Percentiles rank a stretch among this genome's conserved stretches.
Evolutionary conservation across 495 filamentous ascomycete species (phyloP).

Genomic region (Hypoxylon lenormandii): DNA sequence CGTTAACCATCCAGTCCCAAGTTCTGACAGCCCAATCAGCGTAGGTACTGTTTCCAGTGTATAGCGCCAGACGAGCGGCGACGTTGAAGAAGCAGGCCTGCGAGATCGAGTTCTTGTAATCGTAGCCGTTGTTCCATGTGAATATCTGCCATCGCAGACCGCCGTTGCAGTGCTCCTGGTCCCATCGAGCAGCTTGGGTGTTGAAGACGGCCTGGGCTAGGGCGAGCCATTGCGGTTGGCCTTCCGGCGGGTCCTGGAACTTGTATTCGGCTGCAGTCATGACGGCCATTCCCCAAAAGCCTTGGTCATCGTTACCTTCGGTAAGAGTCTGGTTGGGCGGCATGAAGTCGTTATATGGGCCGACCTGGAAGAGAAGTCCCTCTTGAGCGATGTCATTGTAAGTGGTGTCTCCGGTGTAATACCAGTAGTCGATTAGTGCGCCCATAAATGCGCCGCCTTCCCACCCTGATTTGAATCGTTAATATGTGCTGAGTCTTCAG

Average conservation of each 20-base stretch:
- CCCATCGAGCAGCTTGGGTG: constrained; percentile 74
- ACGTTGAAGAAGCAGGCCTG: constrained; percentile 78
- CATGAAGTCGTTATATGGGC: constrained; percentile 69
- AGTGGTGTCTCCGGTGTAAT: constrained; percentile 70
- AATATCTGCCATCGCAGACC: constrained; percentile 87
- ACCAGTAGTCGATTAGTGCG: constrained; percentile 77
- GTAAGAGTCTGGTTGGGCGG: constrained; percentile 71
- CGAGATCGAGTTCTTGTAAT: constrained; percentile 79
- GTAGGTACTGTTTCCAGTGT: constrained; percentile 77
- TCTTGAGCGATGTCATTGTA: constrained; percentile 68
- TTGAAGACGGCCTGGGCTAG: constrained; percentile 87
- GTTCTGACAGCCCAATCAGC: constrained; percentile 74
- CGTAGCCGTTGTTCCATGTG: constrained; percentile 78
- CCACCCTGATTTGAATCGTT: constrained; percentile 76
- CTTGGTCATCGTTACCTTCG: constrained; percentile 77
- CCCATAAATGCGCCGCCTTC: constrained; percentile 79
- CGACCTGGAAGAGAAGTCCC: constrained; percentile 71
- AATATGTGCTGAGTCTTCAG: constrained; percentile 32
- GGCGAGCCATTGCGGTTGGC: constrained; percentile 77
- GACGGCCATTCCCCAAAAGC: constrained; percentile 75
- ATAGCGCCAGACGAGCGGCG: constrained; percentile 75
- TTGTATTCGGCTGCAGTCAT: constrained; percentile 75
- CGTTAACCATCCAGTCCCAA: constrained; percentile 72
- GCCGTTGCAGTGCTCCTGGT: constrained; percentile 73
- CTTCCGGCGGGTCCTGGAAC: constrained; percentile 69